Percentiles rank a stretch among this genome's conserved stretches.
phyloP scores from a whole-genome alignment of 495 filamentous ascomycete genomes.

The Talaromyces borbonicus region DNA sequence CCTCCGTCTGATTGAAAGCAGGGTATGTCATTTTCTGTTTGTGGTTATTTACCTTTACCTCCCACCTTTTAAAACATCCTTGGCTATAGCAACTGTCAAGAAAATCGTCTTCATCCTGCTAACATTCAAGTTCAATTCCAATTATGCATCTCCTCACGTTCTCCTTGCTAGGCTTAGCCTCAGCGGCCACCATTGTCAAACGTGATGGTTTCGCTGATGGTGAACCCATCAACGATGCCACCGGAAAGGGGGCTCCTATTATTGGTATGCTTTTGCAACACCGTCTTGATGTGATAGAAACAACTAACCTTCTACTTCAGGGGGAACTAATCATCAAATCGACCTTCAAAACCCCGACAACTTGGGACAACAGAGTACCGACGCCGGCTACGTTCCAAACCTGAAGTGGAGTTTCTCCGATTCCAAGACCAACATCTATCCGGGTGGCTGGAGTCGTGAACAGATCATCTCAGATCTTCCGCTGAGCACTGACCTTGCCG shows the following conservation, averaged over 20 bases:
- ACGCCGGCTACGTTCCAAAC: conserved; percentile 49
- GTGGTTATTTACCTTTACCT: neutral
- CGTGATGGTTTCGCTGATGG: conserved; percentile 34
- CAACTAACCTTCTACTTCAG: conserved; percentile 7
- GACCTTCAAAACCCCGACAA: conserved; percentile 53
- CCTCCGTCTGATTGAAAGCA: neutral
- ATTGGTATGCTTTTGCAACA: conserved; percentile 29
- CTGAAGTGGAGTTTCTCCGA: conserved; percentile 58
- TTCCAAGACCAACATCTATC: conserved; percentile 48
- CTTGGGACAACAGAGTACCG: conserved; percentile 45
- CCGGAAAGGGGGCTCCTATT: conserved; percentile 47
- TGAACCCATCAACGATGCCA: conserved; percentile 41
- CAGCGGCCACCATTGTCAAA: conserved; percentile 15
- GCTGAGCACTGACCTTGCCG: conserved; percentile 49
- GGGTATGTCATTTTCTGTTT: neutral
- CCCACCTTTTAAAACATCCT: neutral
- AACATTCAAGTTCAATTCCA: neutral
- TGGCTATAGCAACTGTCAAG: neutral
- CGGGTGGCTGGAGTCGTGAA: conserved; percentile 55
- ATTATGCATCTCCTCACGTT: conserved; percentile 1
- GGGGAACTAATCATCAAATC: conserved; percentile 24
- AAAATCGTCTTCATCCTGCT: neutral
- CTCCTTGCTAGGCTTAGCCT: conserved; percentile 11
- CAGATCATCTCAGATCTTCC: conserved; percentile 53
- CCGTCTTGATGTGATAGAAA: neutral